Evolutionary conservation across 2,329 filamentous ascomycete genomes (phyloP), one percentile per base, ranked within the genome.

Genomic region (Emericellopsis cladophorae): DNA sequence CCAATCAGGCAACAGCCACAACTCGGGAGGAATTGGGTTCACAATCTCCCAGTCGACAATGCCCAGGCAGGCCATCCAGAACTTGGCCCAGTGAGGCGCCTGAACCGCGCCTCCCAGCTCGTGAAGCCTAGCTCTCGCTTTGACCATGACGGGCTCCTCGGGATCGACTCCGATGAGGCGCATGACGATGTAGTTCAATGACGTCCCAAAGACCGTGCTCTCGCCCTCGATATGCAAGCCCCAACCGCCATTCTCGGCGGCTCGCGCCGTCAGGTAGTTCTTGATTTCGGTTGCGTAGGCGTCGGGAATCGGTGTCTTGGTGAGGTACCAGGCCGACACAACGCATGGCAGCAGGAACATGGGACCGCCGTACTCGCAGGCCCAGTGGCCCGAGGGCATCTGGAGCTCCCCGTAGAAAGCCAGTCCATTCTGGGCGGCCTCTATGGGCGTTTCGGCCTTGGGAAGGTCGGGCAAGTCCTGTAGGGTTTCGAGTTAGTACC

Each of bases 71-170:
- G 82, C 82, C 37, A 98, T 72, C 88, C 89, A 95, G 60, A 93
- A 93, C 56, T 98, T 98, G n/a, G 78, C 78, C 92, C 92, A 98
- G 56, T 96, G 92, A 18, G 92, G 93, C 2, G 77, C 78, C 52
- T 87, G 79, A 12, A 84, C 67, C 1, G 87, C 87, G 23, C 92
- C 90, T 10, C 92, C 92, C 33, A 96, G 69, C 54, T 81, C 80
- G 61, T 95, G 87, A 26, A 98, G 66, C 16, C 80, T 82, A 2
- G 72, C 80, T 45, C 93, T 76, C 2, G 92, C 92, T 60, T 85
- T 92, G 40, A 86, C 71, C 80, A 96, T 85, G 34, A 84, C 68
- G 12, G 84, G 79, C 39, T 96, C 84, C 47, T 95, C 87, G 3
- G 87, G 75, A 40, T 81, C 79, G 3, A 87, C 85, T 7, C 90